phyloP scores from a whole-genome alignment of 2,329 filamentous ascomycete species.

The Fusarium virguliforme region DNA sequence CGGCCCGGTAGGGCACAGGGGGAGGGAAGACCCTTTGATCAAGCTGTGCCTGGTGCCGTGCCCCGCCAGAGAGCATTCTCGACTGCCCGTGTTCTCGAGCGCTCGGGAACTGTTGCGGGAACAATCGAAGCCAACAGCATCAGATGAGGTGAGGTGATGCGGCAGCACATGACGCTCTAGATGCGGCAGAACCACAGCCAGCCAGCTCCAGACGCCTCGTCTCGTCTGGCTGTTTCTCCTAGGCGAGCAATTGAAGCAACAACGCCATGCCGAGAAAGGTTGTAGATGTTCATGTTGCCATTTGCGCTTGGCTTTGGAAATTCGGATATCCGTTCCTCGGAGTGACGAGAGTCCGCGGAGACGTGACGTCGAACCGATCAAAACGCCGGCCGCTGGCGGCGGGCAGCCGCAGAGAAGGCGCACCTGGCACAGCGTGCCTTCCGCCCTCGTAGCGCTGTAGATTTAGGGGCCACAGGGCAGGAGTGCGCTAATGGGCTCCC shows the following conservation, averaged over 20 bases:
- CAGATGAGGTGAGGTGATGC: conserved; percentile 37
- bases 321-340: conserved; percentile 12
- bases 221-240: conserved; percentile 19
- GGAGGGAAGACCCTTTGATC: conserved; percentile 30
- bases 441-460: conserved; percentile 25
- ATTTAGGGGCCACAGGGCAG: conserved; percentile 20
- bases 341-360: conserved; percentile 22
- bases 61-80: conserved; percentile 13
- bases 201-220: conserved; percentile 16
- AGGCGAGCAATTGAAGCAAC: conserved; percentile 10
- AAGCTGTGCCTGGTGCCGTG: conserved; percentile 14
- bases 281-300: conserved; percentile 1
- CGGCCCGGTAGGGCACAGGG: conserved; percentile 35
- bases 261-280: conserved; percentile 15
- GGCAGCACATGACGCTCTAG: conserved; percentile 34
- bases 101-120: conserved; percentile 28
- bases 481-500: conserved; percentile 24
- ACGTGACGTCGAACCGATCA: neutral
- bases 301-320: neutral
- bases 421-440: conserved; percentile 3
- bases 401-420: conserved; percentile 9
- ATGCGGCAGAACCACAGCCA: conserved; percentile 24
- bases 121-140: conserved; percentile 27
- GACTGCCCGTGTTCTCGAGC: conserved; percentile 10
- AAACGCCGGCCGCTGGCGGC: conserved; percentile 10